A percentile compares a stretch with the other conserved stretches of the same genome.
Conservation (phyloP, 2,329 filamentous ascomycete species). For the Trichoderma brevicompactum region DNA sequence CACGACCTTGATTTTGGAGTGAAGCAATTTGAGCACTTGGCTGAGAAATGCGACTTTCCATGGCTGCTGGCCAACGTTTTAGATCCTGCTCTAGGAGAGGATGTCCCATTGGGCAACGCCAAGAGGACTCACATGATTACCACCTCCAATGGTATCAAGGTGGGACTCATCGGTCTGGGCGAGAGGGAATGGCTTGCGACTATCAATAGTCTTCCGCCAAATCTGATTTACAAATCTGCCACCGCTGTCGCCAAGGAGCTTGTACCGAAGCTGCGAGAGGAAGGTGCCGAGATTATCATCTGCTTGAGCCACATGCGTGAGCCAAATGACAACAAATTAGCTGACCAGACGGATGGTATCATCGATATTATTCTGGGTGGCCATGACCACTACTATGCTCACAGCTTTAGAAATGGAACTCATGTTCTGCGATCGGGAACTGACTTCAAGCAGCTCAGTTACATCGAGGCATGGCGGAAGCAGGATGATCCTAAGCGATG, state of each 20-base stretch:
- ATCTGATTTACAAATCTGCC: constrained; percentile 81
- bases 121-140: constrained; percentile 76
- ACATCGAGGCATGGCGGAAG: constrained; percentile 75
- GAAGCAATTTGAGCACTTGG: constrained; percentile 74
- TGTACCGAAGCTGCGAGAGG: constrained; percentile 70
- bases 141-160: constrained; percentile 80
- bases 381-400: constrained; percentile 87
- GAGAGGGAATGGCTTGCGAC: constrained; percentile 90
- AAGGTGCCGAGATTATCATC: constrained; percentile 82
- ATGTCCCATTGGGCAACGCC: constrained; percentile 75
- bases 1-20: constrained; percentile 94
- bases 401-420: constrained; percentile 75
- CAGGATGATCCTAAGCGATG: constrained; percentile 56
- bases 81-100: constrained; percentile 77
- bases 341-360: constrained; percentile 70
- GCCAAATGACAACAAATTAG: constrained; percentile 87
- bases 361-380: constrained; percentile 88
- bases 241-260: constrained; percentile 75
- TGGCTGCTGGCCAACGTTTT: constrained; percentile 90
- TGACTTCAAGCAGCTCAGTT: constrained; percentile 91
- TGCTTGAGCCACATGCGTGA: constrained; percentile 85
- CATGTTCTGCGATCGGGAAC: constrained; percentile 87
- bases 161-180: constrained; percentile 83
- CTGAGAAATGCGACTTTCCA: constrained; percentile 77
- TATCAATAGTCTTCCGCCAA: constrained; percentile 82